Conservation (phyloP, 352 stramenopile species). For the Phytophthora quininea region DNA sequence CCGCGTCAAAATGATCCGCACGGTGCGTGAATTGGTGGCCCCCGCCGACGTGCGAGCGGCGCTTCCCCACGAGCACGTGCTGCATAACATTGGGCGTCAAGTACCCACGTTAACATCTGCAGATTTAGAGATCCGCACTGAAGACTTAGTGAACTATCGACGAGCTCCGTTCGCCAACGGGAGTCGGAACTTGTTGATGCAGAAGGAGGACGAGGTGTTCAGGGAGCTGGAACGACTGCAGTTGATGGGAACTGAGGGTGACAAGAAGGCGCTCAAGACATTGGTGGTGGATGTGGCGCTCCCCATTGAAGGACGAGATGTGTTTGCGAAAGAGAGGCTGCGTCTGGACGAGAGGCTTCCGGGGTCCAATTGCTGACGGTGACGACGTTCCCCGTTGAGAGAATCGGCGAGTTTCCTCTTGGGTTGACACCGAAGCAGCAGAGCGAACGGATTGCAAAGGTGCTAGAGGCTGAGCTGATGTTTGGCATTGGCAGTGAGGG, state of each 20-base stretch:
- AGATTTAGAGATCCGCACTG: slow-evolving; percentile 38
- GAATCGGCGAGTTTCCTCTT: slow-evolving; percentile 15
- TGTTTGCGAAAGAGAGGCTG: slow-evolving; percentile 35
- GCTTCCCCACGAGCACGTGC: slow-evolving; percentile 66
- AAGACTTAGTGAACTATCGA: slow-evolving; percentile 67
- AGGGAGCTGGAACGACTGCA: slow-evolving; percentile 59
- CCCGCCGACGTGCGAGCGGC: slow-evolving; percentile 41
- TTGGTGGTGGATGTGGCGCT: slow-evolving; percentile 65
- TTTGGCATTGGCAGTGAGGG: slow-evolving; percentile 51
- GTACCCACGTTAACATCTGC: neutral
- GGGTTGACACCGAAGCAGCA: slow-evolving; percentile 36
- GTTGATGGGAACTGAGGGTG: slow-evolving; percentile 2
- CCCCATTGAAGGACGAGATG: slow-evolving; percentile 53
- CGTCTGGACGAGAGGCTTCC: slow-evolving; percentile 43
- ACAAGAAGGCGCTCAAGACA: slow-evolving; percentile 3
- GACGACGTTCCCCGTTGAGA: slow-evolving; percentile 56
- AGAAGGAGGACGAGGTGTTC: slow-evolving; percentile 81
- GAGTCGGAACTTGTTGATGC: slow-evolving; percentile 59
- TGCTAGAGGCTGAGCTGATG: slow-evolving; percentile 67
- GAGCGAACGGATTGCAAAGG: slow-evolving; percentile 57
- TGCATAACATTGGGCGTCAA: slow-evolving; percentile 49
- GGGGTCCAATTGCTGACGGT: slow-evolving; percentile 56
- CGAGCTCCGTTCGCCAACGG: slow-evolving; percentile 37
- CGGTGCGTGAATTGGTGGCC: slow-evolving; percentile 48
- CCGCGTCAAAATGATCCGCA: slow-evolving; percentile 50